These are phyloP conservation scores for Boletus vinaceobasis DNA, from an alignment of 768 basidiomycete genomes.

Conservation along the genomic window DNA sequence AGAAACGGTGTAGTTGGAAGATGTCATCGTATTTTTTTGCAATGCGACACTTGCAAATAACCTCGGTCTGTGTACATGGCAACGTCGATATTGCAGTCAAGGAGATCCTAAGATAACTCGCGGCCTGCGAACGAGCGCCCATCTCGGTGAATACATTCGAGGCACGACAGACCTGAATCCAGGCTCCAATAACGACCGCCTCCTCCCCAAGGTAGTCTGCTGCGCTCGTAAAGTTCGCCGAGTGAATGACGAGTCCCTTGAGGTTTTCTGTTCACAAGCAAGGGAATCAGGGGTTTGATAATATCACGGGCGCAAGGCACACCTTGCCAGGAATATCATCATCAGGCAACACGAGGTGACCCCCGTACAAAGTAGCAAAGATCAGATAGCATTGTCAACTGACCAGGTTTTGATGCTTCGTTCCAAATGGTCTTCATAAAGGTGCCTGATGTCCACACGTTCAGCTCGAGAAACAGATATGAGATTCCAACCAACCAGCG, in stretches of 20 bases:
- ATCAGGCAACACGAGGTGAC: conserved; percentile 38
- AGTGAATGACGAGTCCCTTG: conserved; percentile 48
- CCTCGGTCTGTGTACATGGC: conserved; percentile 6
- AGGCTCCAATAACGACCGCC: conserved; percentile 56
- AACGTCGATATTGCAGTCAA: conserved; percentile 20
- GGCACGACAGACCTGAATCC: conserved; percentile 39
- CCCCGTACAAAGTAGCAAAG: conserved; percentile 48
- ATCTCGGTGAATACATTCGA: not conserved
- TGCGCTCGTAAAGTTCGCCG: conserved; percentile 44
- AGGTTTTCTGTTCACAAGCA: conserved; percentile 34
- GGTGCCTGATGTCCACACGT: conserved; percentile 52
- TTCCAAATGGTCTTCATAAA: conserved; percentile 36
- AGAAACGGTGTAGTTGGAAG: conserved; percentile 4
- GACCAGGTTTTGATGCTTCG: conserved; percentile 37
- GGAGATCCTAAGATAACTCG: conserved; percentile 32
- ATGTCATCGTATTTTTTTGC: not conserved
- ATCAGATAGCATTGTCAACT: conserved; percentile 45
- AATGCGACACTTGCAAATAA: not conserved
- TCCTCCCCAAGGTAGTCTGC: conserved; percentile 52
- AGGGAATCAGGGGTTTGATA: not conserved
- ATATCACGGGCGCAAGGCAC: not conserved
- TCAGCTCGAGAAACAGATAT: conserved; percentile 54
- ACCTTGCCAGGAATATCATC: conserved; percentile 19
- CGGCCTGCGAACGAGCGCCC: conserved; percentile 11
- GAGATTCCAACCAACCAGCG: conserved; percentile 57